These are phyloP conservation scores for Orbilia blumenaviensis DNA, from an alignment of 2,329 filamentous ascomycete species.

Conservation along the genomic window DNA sequence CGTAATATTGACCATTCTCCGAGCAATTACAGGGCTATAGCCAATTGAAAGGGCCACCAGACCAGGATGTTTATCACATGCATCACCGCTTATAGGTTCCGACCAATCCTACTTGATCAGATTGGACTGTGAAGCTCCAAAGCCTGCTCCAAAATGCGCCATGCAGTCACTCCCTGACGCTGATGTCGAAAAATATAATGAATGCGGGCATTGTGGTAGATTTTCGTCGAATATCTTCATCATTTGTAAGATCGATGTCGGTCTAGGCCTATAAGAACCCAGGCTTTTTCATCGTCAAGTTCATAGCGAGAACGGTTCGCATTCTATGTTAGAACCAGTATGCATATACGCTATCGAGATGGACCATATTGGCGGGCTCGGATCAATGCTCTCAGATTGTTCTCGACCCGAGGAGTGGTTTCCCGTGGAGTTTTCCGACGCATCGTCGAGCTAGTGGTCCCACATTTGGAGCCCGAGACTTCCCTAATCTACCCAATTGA, in stretches of 20 bases:
- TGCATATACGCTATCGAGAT: no score
- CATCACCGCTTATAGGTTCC: background rate
- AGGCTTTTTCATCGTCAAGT: no score
- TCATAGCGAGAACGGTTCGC: background rate
- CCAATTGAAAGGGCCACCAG: background rate
- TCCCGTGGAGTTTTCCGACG: background rate
- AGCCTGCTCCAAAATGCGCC: background rate
- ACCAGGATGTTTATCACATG: background rate
- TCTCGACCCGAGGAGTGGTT: background rate
- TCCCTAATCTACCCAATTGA: no score
- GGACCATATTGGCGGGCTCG: background rate
- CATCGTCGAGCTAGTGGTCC: background rate
- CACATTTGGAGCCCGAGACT: background rate
- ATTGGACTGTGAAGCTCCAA: background rate
- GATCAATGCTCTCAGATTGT: background rate
- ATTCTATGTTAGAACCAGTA: slow-evolving; percentile 3
- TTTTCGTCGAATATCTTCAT: no score
- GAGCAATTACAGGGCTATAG: background rate
- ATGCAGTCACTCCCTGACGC: background rate
- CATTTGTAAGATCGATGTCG: no score
- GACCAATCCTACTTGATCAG: background rate
- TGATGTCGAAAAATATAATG: background rate
- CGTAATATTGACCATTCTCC: background rate
- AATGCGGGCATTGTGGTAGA: no score
- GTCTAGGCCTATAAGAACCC: no score